Conservation (phyloP, 192 early-diverging fungal species). For the Backusella morwellensis region DNA sequence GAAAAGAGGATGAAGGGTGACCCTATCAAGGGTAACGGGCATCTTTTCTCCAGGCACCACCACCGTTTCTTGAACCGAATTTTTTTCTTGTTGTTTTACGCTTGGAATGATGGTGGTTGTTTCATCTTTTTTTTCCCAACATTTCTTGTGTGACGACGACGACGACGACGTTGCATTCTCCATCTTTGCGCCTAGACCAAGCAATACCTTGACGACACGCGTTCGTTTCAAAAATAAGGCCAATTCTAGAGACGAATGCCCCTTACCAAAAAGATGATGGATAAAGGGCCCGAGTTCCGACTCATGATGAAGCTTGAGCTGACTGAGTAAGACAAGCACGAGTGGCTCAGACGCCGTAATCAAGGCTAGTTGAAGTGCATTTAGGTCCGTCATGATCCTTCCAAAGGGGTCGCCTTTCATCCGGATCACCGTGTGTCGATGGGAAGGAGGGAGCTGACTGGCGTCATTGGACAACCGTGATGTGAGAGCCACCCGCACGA, state of each 20-base stretch:
- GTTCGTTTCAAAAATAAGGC: slow-evolving; percentile 16
- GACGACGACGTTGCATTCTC: neutral
- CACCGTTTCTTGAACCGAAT: neutral
- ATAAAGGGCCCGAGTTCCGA: slow-evolving; percentile 18
- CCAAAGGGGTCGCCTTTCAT: slow-evolving; percentile 17
- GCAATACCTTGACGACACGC: slow-evolving; percentile 12
- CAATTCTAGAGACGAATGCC: slow-evolving; percentile 24
- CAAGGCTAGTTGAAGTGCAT: slow-evolving; percentile 27
- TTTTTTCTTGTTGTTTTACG: neutral
- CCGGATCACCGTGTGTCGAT: slow-evolving; percentile 14
- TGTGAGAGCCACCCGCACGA: slow-evolving; percentile 15
- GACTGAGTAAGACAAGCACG: neutral
- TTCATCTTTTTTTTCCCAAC: neutral
- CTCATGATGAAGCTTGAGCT: slow-evolving; percentile 4
- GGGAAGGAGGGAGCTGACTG: slow-evolving; percentile 17
- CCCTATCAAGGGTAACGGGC: neutral
- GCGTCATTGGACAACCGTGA: slow-evolving; percentile 21
- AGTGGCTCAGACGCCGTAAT: slow-evolving; percentile 10
- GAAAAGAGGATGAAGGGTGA: neutral
- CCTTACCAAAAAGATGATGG: slow-evolving; percentile 25
- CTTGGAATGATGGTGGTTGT: neutral
- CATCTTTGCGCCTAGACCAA: slow-evolving; percentile 15
- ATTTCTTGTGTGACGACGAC: slow-evolving; percentile 1
- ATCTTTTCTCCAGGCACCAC: neutral
- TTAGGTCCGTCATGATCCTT: slow-evolving; percentile 18